phyloP scores from a whole-genome alignment of 179 eudicot genomes.

The Drosera spatulata region DNA sequence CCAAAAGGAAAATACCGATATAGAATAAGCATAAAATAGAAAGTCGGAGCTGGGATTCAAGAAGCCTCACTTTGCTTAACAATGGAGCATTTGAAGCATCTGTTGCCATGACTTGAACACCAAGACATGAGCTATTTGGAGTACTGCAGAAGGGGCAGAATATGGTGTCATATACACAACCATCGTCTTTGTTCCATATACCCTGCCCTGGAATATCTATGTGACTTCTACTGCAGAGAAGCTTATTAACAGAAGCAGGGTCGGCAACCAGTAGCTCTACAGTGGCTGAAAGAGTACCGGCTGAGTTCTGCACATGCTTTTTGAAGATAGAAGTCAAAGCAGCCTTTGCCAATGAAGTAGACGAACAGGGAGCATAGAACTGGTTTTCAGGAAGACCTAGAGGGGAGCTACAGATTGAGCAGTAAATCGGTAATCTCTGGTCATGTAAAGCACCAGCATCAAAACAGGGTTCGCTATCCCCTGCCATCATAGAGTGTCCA shows the following conservation, averaged over 20 bases:
- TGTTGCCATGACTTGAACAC: slow-evolving; percentile 71
- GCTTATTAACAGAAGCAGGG: slow-evolving; percentile 37
- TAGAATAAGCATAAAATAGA: not conserved
- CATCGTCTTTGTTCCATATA: slow-evolving; percentile 82
- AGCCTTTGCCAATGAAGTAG: slow-evolving; percentile 39
- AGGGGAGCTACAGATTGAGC: too few relatives aligned
- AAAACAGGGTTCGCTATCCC: not conserved
- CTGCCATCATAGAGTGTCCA: slow-evolving; percentile 9
- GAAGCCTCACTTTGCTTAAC: slow-evolving; percentile 50
- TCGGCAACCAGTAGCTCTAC: slow-evolving; percentile 41
- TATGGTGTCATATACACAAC: slow-evolving; percentile 59
- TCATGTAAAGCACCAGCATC: too few relatives aligned
- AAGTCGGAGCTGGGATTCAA: not conserved
- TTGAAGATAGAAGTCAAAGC: slow-evolving; percentile 35
- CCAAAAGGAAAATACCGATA: not conserved
- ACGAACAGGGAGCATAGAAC: slow-evolving; percentile 16
- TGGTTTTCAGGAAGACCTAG: too few relatives aligned
- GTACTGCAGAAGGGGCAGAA: slow-evolving; percentile 62
- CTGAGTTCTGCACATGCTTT: slow-evolving; percentile 15
- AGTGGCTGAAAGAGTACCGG: slow-evolving; percentile 14
- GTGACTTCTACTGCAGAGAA: slow-evolving; percentile 20
- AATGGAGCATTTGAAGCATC: slow-evolving; percentile 56
- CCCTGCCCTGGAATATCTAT: slow-evolving; percentile 46
- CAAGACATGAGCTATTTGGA: slow-evolving; percentile 41
- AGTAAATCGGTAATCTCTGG: too few relatives aligned